Base-by-base conservation (phyloP, 2,329 filamentous ascomycete genomes). In the Davidsoniella australis region DNA sequence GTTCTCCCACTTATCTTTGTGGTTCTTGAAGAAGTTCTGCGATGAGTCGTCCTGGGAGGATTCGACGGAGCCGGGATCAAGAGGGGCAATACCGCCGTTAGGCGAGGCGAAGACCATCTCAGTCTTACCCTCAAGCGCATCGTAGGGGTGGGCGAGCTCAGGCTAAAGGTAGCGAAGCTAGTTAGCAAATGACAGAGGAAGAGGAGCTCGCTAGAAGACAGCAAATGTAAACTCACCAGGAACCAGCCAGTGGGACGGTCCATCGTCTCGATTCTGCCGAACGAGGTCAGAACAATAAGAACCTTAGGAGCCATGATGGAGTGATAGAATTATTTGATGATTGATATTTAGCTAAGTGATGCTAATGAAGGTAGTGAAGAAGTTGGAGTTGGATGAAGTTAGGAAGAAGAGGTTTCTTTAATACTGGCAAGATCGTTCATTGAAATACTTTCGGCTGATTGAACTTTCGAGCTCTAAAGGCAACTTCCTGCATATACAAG, bases 281-380 rank as follows among this genome's bases (percentile, higher is more conserved):
- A 69, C 53, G 79, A 85, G 55, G 78, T 82, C 54, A 85, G 74
- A 51, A 86, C 75, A 61, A 85, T 65, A 65, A 86, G 79, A 55
- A 85, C 65, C 62, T 80, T 82, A 57, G 67, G 69, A 36, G 68
- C 65, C 69, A 73, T 73, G 55, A 42, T 62, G 54, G 7, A 23
- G 2, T 40, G 18, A 23, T 42, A 42, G 18, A 20, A 9, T 12
- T 10, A 14, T 16, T 41, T 41, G 39, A 16, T 39, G 4, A n/a
- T 41, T 41, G 14, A 14, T 42, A 3, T 18, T 10, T 14, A 17
- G 41, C 20, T 20, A 45, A n/a, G 12, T n/a, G 36, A 45, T 45
- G n/a, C 5, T 33, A 33, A 12, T 33, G 29, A 33, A 23, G 20
- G 20, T 23, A 4, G 5, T 23, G 20, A 23, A 5, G 20, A 23